phyloP scores from a whole-genome alignment of 2,329 filamentous ascomycete genomes.

The Intubia oerlemansii region DNA sequence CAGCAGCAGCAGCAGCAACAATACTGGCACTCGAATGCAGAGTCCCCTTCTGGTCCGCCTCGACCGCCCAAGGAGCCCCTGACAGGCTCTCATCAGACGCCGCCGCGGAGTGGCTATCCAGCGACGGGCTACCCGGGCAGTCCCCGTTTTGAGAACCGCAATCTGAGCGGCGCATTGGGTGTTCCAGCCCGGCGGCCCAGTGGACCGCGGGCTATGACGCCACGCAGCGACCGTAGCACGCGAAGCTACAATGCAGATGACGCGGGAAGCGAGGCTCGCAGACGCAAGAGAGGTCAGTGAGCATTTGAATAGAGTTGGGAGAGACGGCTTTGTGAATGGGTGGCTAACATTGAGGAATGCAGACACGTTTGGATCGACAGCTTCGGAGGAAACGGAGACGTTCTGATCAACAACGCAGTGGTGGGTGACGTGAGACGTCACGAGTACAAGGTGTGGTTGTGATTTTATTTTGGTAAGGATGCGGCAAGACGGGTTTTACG shows the following conservation, averaged over 20 bases:
- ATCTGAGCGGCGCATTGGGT: conserved; percentile 29
- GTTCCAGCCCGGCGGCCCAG: conserved; percentile 32
- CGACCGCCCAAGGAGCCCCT: conserved; percentile 43
- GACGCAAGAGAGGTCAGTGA: conserved; percentile 32
- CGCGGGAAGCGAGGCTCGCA: conserved; percentile 20
- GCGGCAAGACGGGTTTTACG: no score
- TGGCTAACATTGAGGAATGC: conserved; percentile 2
- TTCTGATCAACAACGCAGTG: no score
- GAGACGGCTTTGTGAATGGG: conserved; percentile 3
- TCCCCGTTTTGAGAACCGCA: conserved; percentile 34
- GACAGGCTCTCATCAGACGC: conserved; percentile 18
- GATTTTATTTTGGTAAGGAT: no score
- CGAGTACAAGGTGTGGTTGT: no score
- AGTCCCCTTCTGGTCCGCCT: conserved; percentile 20
- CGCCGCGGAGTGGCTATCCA: conserved; percentile 26
- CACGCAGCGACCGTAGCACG: conserved; percentile 21
- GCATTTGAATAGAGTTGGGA: no score
- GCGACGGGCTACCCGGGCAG: conserved; percentile 27
- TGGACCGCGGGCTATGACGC: conserved; percentile 39
- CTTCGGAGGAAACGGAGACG: conserved; percentile 30
- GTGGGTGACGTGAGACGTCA: no score
- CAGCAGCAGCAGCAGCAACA: conserved; percentile 13
- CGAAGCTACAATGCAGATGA: conserved; percentile 20
- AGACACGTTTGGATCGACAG: conserved; percentile 32
- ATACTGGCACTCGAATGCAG: conserved; percentile 19